Conservation (phyloP, 331 rosid species). For the Prunus yedoensis region DNA sequence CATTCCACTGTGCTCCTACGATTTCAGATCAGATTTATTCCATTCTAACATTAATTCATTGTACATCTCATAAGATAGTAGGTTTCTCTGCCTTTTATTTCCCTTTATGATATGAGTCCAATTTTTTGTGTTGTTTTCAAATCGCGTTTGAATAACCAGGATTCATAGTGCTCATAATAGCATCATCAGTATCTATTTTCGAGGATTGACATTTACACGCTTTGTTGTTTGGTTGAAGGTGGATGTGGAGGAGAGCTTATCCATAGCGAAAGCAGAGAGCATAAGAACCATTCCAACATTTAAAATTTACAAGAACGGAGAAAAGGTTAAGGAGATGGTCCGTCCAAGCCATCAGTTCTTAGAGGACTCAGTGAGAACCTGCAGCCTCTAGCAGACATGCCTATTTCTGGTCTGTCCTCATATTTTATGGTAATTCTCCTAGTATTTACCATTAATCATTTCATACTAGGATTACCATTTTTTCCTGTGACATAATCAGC, state of each 20-base stretch:
- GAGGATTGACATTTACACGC: not conserved
- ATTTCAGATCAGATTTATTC: not conserved
- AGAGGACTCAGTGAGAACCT: constrained; percentile 74
- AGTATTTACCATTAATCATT: constrained; percentile 36
- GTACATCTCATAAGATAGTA: not conserved
- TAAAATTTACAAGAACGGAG: constrained; percentile 82
- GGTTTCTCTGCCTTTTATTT: not conserved
- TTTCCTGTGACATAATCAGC: constrained; percentile 56
- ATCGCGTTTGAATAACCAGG: too few relatives aligned
- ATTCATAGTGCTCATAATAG: not conserved
- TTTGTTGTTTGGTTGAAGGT: constrained; percentile 49
- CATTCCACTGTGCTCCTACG: not conserved
- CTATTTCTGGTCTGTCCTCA: constrained; percentile 18
- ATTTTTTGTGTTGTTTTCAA: not conserved
- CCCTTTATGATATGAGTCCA: not conserved
- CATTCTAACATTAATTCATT: not conserved
- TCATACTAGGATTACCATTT: constrained; percentile 47
- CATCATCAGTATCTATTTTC: not conserved
- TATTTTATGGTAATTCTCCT: constrained; percentile 36
- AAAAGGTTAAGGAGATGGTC: constrained; percentile 76
- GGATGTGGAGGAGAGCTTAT: constrained; percentile 70
- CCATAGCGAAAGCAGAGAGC: constrained; percentile 67
- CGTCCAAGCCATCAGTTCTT: constrained; percentile 64
- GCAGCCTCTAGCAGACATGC: constrained; percentile 39
- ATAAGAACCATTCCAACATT: constrained; percentile 70